Conservation (phyloP, 2,329 filamentous ascomycete genomes). For the Pestalotiopsis sp. region DNA sequence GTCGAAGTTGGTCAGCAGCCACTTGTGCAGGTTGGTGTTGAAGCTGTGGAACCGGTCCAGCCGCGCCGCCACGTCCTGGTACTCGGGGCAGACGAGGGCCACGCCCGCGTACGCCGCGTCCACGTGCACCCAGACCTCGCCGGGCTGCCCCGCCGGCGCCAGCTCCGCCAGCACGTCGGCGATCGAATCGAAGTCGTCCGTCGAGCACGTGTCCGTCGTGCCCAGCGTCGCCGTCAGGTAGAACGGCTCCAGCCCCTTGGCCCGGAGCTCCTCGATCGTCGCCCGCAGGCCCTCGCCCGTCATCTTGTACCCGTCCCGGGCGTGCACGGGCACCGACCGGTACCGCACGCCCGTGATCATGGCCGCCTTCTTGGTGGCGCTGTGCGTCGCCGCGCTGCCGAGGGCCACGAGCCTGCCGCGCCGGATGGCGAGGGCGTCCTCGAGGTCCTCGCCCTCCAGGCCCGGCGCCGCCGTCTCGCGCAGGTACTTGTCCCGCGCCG, state of each 20-base stretch:
- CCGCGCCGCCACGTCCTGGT: slow-evolving; percentile 64
- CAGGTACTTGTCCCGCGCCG: slow-evolving; percentile 79
- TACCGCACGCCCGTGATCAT: slow-evolving; percentile 84
- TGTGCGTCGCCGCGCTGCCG: slow-evolving; percentile 78
- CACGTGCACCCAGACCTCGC: slow-evolving; percentile 83
- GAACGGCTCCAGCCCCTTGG: slow-evolving; percentile 77
- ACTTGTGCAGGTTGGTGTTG: slow-evolving; percentile 97
- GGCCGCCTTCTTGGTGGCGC: slow-evolving; percentile 83
- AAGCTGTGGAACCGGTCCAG: slow-evolving; percentile 79
- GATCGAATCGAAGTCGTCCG: slow-evolving; percentile 78
- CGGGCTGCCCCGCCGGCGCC: slow-evolving; percentile 26
- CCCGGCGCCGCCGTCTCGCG: slow-evolving; percentile 57
- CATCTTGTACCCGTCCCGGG: slow-evolving; percentile 68
- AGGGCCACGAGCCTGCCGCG: slow-evolving; percentile 76
- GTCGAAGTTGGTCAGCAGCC: slow-evolving; percentile 94
- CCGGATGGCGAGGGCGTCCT: slow-evolving; percentile 68
- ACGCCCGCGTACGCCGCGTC: slow-evolving; percentile 92
- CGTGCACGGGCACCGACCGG: slow-evolving; percentile 63
- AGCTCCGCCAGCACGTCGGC: slow-evolving; percentile 44
- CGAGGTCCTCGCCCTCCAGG: slow-evolving; percentile 51
- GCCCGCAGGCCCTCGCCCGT: slow-evolving; percentile 61
- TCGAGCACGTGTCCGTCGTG: slow-evolving; percentile 83
- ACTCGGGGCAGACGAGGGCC: slow-evolving; percentile 79
- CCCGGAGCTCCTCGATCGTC: slow-evolving; percentile 64
- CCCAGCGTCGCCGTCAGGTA: slow-evolving; percentile 83